These are phyloP conservation scores for Recurvomyces mirabilis DNA, from an alignment of 495 filamentous ascomycete species.

Conservation along the genomic window DNA sequence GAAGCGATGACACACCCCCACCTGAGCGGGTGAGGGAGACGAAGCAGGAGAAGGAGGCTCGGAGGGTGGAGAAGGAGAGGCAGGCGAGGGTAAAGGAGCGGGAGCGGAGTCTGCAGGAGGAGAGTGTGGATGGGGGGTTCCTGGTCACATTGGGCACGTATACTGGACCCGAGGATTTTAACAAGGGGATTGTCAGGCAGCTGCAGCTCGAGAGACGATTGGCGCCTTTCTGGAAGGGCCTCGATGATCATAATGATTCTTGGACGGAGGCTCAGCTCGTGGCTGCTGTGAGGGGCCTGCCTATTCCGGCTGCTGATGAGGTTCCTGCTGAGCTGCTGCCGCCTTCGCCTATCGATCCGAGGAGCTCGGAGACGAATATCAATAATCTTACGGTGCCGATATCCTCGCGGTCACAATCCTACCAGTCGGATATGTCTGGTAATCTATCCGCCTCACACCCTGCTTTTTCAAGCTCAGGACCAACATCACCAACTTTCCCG, in stretches of 20 bases:
- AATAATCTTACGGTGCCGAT: constrained; percentile 68
- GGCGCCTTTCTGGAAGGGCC: constrained; percentile 88
- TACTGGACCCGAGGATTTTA: constrained; percentile 85
- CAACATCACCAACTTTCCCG: constrained; percentile 35
- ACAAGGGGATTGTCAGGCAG: constrained; percentile 78
- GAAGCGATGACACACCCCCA: constrained; percentile 18
- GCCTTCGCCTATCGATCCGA: constrained; percentile 32
- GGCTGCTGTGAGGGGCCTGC: constrained; percentile 74
- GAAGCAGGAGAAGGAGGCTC: constrained; percentile 79
- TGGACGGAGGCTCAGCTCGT: constrained; percentile 94
- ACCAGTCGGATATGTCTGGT: constrained; percentile 53
- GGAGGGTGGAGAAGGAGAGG: constrained; percentile 74
- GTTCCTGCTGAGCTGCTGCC: constrained; percentile 55
- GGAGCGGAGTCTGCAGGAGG: constrained; percentile 85
- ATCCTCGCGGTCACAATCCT: constrained; percentile 59
- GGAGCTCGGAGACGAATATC: constrained; percentile 38
- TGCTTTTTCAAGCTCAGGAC: constrained; percentile 38
- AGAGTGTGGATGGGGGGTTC: constrained; percentile 89
- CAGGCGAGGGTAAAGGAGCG: constrained; percentile 62
- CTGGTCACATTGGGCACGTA: constrained; percentile 91
- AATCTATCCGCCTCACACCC: constrained; percentile 38
- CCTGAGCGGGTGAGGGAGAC: constrained; percentile 50
- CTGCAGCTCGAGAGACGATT: constrained; percentile 90
- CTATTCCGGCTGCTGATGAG: constrained; percentile 74
- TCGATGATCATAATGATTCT: constrained; percentile 75